Base-by-base conservation (phyloP, 768 basidiomycete species). In the Phaeotremella fagi region DNA sequence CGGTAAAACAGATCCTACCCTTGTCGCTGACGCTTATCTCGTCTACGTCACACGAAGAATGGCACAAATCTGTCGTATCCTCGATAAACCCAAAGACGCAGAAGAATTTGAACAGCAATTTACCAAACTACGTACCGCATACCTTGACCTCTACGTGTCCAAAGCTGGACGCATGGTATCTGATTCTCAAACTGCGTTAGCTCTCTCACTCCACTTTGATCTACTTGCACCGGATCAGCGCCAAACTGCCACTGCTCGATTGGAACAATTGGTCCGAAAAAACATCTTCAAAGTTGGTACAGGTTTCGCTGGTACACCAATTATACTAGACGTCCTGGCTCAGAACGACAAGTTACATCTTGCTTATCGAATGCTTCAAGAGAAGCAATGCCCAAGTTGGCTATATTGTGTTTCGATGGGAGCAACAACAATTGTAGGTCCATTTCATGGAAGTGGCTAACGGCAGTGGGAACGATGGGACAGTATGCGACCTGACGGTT, bases 381-480 rank as follows among this genome's bases (percentile, higher is more conserved):
- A 64, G 44, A 44, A 46, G 38, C 48, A 62, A n/a, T 46, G 48
- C 46, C 68, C 68, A 1, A 52, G 47, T 4, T 64, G 66, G 66
- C 44, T 70, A 23, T 67, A 64, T 38, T 50, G 55, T 4, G 63
- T 61, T 11, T 20, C 41, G 22, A 58, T 63, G 59, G 65, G 65
- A 9, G 59, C 62, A 3, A 64, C 63, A 1, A 64, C 63, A 2
- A 62, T 64, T 28, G 49, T 55, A 49, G 54, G 54, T 50, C n/a
- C n/a, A n/a, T n/a, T n/a, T n/a, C n/a, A n/a, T n/a, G n/a, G n/a
- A n/a, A n/a, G n/a, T n/a, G n/a, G n/a, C n/a, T n/a, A n/a, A n/a
- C n/a, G n/a, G n/a, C n/a, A n/a, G n/a, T 71, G 69, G 69, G 69
- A 71, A 50, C 50, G 69, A 48, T 71, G 69, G 69, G 62, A 71